These are phyloP conservation scores for Fusarium oligoseptatum DNA, from an alignment of 2,329 filamentous ascomycete genomes.

Conservation along the genomic window DNA sequence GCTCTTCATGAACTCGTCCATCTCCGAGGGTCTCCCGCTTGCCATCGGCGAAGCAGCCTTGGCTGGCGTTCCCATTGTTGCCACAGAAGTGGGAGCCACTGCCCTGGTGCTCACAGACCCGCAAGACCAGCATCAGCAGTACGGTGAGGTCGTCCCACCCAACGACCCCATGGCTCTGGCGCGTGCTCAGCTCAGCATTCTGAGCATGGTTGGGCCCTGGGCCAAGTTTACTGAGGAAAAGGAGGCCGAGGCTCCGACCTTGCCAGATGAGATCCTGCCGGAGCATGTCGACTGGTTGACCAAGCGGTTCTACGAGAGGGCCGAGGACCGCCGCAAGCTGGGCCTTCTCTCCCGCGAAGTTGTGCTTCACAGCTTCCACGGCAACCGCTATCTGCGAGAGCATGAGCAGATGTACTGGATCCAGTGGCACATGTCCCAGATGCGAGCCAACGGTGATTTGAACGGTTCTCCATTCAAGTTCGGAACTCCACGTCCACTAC, in stretches of 20 bases:
- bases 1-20: constrained; percentile 41
- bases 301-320: constrained; percentile 28
- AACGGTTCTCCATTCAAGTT: constrained; percentile 19
- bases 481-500: constrained; percentile 20
- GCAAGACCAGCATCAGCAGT: constrained; percentile 32
- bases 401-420: constrained; percentile 42
- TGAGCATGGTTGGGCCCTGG: constrained; percentile 39
- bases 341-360: constrained; percentile 31
- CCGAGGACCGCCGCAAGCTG: constrained; percentile 24
- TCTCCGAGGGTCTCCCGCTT: constrained; percentile 36
- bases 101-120: constrained; percentile 35
- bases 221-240: constrained; percentile 26
- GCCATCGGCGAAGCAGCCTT: constrained; percentile 37
- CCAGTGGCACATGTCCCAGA: constrained; percentile 31
- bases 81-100: constrained; percentile 36
- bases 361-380: constrained; percentile 37
- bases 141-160: constrained; percentile 37
- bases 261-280: constrained; percentile 33
- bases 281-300: constrained; percentile 31
- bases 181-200: constrained; percentile 32
- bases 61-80: constrained; percentile 37
- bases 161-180: constrained; percentile 35
- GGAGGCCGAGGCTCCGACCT: neutral
- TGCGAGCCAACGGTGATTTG: constrained; percentile 13
- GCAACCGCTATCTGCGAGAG: constrained; percentile 33